Conservation (phyloP, 768 basidiomycete genomes). For the Rhizopogon sp. region DNA sequence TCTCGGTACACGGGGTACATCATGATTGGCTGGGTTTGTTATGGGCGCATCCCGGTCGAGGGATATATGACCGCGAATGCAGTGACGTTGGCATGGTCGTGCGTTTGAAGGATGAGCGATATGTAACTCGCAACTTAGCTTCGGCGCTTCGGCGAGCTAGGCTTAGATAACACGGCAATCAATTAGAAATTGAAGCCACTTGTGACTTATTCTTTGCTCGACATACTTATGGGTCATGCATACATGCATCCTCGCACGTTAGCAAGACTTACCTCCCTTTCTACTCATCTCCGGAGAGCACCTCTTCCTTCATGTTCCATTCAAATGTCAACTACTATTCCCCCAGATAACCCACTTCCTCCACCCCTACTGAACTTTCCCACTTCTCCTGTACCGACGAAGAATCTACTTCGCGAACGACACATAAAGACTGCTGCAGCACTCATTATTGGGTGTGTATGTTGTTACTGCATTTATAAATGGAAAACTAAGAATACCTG, state of each 20-base stretch:
- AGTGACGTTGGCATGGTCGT: no score
- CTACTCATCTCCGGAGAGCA: conserved; percentile 6
- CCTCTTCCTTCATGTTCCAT: neutral
- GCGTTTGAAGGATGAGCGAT: no score
- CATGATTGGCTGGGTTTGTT: no score
- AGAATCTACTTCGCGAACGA: conserved; percentile 61
- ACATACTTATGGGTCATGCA: conserved; percentile 2
- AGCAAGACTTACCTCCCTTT: conserved; percentile 10
- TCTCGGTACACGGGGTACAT: no score
- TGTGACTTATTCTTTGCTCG: neutral
- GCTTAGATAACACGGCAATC: neutral
- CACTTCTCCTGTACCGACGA: conserved; percentile 49
- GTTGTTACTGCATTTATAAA: neutral
- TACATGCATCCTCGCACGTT: conserved; percentile 11
- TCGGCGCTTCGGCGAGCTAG: no score
- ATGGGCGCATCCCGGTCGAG: no score
- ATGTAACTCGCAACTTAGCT: no score
- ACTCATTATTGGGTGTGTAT: conserved; percentile 66
- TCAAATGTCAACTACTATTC: conserved; percentile 2
- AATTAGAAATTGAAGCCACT: neutral
- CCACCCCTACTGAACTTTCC: conserved; percentile 29
- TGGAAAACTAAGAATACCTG: neutral
- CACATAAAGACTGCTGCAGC: conserved; percentile 74
- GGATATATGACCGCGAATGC: no score
- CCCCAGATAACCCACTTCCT: neutral